Conservation (phyloP, 441 rosid species). For the Jatropha podagrica region DNA sequence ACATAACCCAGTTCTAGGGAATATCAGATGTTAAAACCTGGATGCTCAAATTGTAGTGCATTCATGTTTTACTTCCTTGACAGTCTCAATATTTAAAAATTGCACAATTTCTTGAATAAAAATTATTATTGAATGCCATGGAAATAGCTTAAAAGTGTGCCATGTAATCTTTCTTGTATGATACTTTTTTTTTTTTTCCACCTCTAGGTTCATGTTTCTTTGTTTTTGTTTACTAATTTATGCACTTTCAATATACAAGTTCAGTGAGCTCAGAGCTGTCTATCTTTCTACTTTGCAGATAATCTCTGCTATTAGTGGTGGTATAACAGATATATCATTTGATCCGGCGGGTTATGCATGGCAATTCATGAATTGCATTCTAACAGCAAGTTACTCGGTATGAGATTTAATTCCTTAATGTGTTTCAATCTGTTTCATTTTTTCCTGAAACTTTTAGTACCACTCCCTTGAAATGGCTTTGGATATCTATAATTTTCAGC, state of each 20-base stretch:
- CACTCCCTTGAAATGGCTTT: neutral
- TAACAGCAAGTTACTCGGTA: constrained; percentile 95
- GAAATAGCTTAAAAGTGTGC: neutral
- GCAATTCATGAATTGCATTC: constrained; percentile 75
- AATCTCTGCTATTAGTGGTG: constrained; percentile 77
- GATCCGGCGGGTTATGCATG: constrained; percentile 74
- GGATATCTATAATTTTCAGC: constrained; percentile 15
- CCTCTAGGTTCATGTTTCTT: neutral
- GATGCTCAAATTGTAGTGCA: neutral
- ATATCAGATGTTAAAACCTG: neutral
- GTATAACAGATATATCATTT: constrained; percentile 85
- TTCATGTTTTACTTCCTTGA: neutral
- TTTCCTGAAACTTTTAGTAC: neutral
- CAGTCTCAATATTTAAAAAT: too few relatives aligned
- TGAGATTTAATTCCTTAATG: constrained; percentile 9
- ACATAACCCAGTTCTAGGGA: neutral
- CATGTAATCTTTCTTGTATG: too few relatives aligned
- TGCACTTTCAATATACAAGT: neutral
- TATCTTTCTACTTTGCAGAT: constrained; percentile 44
- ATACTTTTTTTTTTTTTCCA: neutral
- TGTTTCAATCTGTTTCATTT: neutral
- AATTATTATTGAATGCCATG: neutral
- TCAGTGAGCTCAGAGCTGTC: neutral
- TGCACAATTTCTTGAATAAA: neutral
- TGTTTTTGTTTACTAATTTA: neutral